Evolutionary conservation across 2,329 filamentous ascomycete genomes (phyloP), one percentile per base, ranked within the genome.

Genomic region (Aspergillus puulaauensis): DNA sequence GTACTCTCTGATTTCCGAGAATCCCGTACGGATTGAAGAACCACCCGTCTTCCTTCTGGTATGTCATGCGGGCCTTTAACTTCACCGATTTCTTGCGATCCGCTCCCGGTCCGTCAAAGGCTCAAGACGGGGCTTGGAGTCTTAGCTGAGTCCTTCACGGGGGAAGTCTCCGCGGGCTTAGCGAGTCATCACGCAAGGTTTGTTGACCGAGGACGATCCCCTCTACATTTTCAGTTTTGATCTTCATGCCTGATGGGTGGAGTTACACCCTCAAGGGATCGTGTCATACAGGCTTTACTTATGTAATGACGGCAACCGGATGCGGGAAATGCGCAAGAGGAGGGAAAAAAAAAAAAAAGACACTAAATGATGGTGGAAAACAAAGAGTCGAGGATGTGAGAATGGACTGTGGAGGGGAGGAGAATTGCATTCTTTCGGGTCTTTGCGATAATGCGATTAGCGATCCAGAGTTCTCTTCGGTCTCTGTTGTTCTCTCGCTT

Each of bases 31-130:
- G 31, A 37, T 9, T 63, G 58, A 60, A 63, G 59, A 64, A 57
- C 12, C 19, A 27, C 23, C 21, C 43, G 12, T 45, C 43, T 23
- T 47, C 24, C 44, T 47, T 47, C 44, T 5, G 24, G 49, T 43
- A 68, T 70, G 66, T 71, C 69, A 71, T 72, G 67, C 62, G 69
- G 61, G 54, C 64, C 43, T 65, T 70, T 70, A 71, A 62, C 68
- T 70, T 73, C 65, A 67, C 68, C 68, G 68, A 64, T 71, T 66
- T 62, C 63, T 70, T 65, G 21, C 41, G 66, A 71, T 68, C 69
- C 68, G 68, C 60, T 70, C 60, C 66, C 63, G 59, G 59, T 65
- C 62, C 63, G 59, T 62, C 57, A 37, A 40, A 48, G 37, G 35
- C 51, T 48, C 52, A 64, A 61, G 61, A 66, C 51, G 55, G 57